Evolutionary conservation across 176 grass and related monocot species (phyloP).

Genomic region (Triticum urartu): DNA sequence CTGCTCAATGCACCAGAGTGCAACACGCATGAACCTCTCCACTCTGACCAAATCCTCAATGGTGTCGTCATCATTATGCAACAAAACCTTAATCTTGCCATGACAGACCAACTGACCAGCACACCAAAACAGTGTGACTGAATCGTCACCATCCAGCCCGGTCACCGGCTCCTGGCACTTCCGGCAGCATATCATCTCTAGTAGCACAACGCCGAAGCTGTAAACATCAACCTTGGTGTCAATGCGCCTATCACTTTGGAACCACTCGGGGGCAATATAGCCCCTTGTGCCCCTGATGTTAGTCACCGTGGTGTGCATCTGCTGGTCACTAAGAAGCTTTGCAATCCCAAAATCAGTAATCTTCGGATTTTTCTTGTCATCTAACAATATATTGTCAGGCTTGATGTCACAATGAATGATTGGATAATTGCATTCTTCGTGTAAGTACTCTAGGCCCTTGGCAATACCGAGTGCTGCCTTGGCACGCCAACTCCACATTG

Average conservation of each 20-base stretch:
- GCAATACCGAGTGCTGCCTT: background rate
- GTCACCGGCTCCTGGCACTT: background rate
- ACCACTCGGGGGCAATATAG: background rate
- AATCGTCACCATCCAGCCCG: background rate
- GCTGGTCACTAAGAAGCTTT: background rate
- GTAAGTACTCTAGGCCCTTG: background rate
- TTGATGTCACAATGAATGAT: background rate
- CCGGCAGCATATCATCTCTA: slow-evolving; percentile 12
- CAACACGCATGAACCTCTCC: slow-evolving; percentile 7
- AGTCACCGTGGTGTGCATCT: background rate
- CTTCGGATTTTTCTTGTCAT: background rate
- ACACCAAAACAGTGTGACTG: background rate
- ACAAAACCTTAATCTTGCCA: background rate
- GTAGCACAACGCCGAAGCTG: background rate
- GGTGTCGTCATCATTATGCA: background rate
- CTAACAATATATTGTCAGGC: background rate
- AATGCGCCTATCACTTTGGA: background rate
- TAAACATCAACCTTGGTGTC: slow-evolving; percentile 14
- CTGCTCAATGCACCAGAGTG: slow-evolving; percentile 3
- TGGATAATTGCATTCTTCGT: background rate
- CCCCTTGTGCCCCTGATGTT: background rate
- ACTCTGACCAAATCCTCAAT: background rate
- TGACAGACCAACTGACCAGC: background rate
- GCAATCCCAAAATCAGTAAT: background rate
- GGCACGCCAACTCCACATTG: no score